Evolutionary conservation across 2,329 filamentous ascomycete species (phyloP), one percentile per base, ranked within the genome.

Genomic region (Exophiala xenobiotica): DNA sequence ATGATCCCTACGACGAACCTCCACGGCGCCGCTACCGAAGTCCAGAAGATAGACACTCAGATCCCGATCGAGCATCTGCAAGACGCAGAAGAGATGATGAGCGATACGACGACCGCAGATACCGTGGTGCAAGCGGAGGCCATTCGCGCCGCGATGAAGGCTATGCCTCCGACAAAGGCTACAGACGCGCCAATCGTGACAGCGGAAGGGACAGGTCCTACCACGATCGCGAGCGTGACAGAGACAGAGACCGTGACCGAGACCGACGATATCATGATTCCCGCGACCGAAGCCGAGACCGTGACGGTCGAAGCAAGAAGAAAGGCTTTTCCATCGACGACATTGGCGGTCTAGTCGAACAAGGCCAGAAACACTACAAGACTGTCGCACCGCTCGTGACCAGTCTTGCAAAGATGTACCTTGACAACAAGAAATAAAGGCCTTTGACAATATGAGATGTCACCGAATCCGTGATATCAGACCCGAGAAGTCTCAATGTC

Each of bases 341-440:
- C 19, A 44, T 61, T 14, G 52, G 49, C 16, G 52, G 54, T 24
- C 51, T 61, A 11, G 46, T 56, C 29, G 56, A 61, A 27, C 47
- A 55, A 39, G 58, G 60, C 24, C 59, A 62, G 51, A 62, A 61
- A 39, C 60, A 62, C 40, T 62, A 62, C 54, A 57, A 62, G 58
- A 52, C 49, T 6, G 52, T 62, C 5, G 54, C 51, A 6, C 60
- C 60, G 16, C 31, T 62, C 11, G 47, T 62, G 14, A 54, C 40
- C 38, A 54, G 51, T 35, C 33, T 61, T 37, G 59, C 56, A 19
- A 62, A 61, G 51, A 59, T 60, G 49, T 62, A 62, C 42, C 49
- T 62, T 48, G 54, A 62, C 44, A 60, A 53, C 39, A 60, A 60
- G 43, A 58, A 58, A 45, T 49, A 38, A 46, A 27, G 14, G 29